phyloP scores from a whole-genome alignment of 768 basidiomycete genomes.

The Rhodosporidiobolus odoratus region DNA sequence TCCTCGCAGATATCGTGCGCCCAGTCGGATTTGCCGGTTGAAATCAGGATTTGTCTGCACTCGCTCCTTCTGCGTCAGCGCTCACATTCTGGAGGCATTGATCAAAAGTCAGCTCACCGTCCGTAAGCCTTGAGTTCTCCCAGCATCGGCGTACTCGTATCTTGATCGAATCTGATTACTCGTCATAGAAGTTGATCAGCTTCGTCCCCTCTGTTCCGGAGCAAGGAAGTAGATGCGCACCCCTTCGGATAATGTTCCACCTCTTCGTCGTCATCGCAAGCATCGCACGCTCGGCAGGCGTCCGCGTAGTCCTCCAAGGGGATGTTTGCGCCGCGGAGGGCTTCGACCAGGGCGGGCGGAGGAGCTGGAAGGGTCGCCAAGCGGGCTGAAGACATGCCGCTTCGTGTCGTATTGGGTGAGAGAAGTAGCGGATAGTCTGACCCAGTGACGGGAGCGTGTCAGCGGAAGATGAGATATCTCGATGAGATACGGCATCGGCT shows the following conservation, averaged over 20 bases:
- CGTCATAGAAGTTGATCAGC: conserved; percentile 9
- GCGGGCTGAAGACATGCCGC: background rate
- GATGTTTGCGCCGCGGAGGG: conserved; percentile 58
- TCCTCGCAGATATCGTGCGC: conserved; percentile 69
- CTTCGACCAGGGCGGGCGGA: conserved; percentile 15
- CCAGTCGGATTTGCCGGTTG: conserved; percentile 88
- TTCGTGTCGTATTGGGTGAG: background rate
- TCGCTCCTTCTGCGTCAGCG: accelerated
- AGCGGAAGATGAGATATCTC: background rate
- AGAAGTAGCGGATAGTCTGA: background rate
- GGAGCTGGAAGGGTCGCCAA: background rate
- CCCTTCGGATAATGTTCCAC: conserved; percentile 26
- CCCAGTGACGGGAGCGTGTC: background rate
- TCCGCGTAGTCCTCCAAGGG: conserved; percentile 57
- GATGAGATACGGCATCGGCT: too few species aligned
- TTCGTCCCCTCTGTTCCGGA: conserved; percentile 40
- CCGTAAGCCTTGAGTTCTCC: conserved; percentile 78
- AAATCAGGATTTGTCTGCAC: conserved; percentile 67
- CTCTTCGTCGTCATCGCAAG: conserved; percentile 69
- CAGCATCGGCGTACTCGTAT: conserved; percentile 74
- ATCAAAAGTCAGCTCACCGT: conserved; percentile 52
- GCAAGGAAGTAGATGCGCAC: conserved; percentile 40
- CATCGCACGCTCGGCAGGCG: conserved; percentile 67
- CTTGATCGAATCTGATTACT: conserved; percentile 69
- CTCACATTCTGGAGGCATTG: too few species aligned